Base-by-base conservation (phyloP, 768 basidiomycete species). In the Tylopilus intermedius region DNA sequence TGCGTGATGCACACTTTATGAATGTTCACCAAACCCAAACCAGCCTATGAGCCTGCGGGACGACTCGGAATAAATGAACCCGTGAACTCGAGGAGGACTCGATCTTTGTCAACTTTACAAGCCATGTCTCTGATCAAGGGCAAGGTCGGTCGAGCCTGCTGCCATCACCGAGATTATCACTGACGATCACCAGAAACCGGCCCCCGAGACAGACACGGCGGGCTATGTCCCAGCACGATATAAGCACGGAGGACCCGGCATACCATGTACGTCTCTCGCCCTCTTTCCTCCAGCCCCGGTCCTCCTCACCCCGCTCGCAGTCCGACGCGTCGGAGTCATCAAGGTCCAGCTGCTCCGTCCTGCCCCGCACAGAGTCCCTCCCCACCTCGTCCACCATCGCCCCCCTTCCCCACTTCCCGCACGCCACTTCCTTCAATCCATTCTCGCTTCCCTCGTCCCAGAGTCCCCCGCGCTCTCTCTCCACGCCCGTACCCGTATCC, bases 391-490 rank as follows among this genome's bases (percentile, higher is more conserved):
- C 58, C 53, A 58, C 27, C 38, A 30, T 13, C 58, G 58, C 26
- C 51, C 15, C 11, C 40, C n/a, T 46, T 57, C 55, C 37, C 53
- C 35, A 9, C 57, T 62, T 50, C 74, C 72, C 70, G 83, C 81
- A 56, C 85, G 83, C 75, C 80, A 76, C 47, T 84, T 80, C 66
- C 78, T 86, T 45, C 79, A 79, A 65, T 71, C 76, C 57, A 76
- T 85, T 58, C 79, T 78, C 59, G 73, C 74, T 50, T 82, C 82
- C 53, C 65, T 85, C 67, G 78, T 76, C 59, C 72, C 67, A 41
- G 68, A 63, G 8, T 69, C 68, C 37, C 67, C 64, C 68, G 69
- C 50, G 22, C 69, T 69, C 56, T 71, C 56, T 71, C 56, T 45
- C 68, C 68, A 0, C 64, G 27, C 5, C 68, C 68, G 1, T 70